Conservation (phyloP, 148 eudicot species). For the Camellia japonica region DNA sequence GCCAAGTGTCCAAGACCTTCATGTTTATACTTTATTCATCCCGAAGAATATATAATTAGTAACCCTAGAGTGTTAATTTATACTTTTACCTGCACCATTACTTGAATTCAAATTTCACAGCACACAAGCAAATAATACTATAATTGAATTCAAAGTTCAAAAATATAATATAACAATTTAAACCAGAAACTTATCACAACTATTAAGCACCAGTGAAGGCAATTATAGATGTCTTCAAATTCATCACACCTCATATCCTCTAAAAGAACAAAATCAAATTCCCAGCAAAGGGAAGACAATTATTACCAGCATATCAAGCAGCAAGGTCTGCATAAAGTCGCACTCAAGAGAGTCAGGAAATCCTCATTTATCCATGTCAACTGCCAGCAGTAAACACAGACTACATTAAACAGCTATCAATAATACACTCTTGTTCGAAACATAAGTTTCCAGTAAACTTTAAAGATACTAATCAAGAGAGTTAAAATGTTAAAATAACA, state of each 20-base stretch:
- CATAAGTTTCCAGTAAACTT: conserved; percentile 19
- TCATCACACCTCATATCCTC: conserved; percentile 15
- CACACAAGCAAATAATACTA: conserved; percentile 13
- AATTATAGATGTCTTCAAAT: conserved; percentile 19
- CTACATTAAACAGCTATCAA: conserved; percentile 63
- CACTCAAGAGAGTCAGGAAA: conserved; percentile 81
- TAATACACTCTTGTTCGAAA: conserved; percentile 42
- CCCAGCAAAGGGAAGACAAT: conserved; percentile 56
- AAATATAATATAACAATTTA: not conserved
- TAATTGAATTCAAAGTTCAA: not conserved
- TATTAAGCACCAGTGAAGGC: conserved; percentile 7
- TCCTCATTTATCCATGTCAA: conserved; percentile 84
- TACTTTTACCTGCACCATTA: conserved; percentile 7
- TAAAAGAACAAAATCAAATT: conserved; percentile 33
- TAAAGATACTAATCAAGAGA: conserved; percentile 20
- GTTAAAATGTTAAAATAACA: conserved; percentile 30
- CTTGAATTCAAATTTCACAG: conserved; percentile 8
- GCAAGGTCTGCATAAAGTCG: conserved; percentile 71
- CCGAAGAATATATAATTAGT: conserved; percentile 18
- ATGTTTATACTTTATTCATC: conserved; percentile 20
- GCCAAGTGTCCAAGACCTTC: conserved; percentile 26
- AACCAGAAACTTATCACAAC: conserved; percentile 10
- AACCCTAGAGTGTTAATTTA: conserved; percentile 3
- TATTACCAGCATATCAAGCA: conserved; percentile 81
- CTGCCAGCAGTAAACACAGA: conserved; percentile 94